phyloP scores from a whole-genome alignment of 371 early-diverging fungal species.

The Entomophthora muscae region DNA sequence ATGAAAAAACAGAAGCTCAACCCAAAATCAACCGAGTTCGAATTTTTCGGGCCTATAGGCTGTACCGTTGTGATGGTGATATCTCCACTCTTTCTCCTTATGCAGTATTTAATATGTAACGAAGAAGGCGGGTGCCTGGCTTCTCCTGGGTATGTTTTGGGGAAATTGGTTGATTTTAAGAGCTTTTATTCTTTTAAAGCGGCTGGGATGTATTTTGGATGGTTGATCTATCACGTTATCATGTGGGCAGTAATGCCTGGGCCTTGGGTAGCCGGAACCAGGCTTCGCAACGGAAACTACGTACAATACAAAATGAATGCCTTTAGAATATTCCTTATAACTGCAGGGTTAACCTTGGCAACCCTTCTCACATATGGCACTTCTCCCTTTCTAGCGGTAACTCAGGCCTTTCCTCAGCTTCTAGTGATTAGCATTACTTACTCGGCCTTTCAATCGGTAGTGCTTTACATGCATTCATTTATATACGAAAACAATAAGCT shows the following conservation, averaged over 20 bases:
- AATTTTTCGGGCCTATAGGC: constrained; percentile 68
- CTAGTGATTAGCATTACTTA: constrained; percentile 44
- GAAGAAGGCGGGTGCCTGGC: constrained; percentile 16
- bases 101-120: constrained; percentile 49
- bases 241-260: constrained; percentile 52
- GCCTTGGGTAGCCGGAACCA: constrained; percentile 40
- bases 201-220: constrained; percentile 31
- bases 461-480: constrained; percentile 61
- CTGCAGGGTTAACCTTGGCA: constrained; percentile 21
- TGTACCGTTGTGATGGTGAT: constrained; percentile 33
- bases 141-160: constrained; percentile 15
- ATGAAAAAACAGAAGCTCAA: too few species aligned
- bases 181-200: constrained; percentile 21
- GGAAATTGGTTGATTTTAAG: constrained; percentile 11
- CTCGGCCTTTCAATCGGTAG: constrained; percentile 35
- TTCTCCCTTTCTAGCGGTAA: constrained; percentile 49
- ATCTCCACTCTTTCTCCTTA: constrained; percentile 35
- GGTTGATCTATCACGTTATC: constrained; percentile 45
- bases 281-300: constrained; percentile 41
- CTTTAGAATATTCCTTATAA: constrained; percentile 35
- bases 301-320: constrained; percentile 61
- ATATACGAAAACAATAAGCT: constrained; percentile 20
- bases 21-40: constrained; percentile 35
- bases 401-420: constrained; percentile 49
- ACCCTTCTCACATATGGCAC: constrained; percentile 24